Base-by-base conservation (phyloP, 2,329 filamentous ascomycete species). In the Bertia moriformis region DNA sequence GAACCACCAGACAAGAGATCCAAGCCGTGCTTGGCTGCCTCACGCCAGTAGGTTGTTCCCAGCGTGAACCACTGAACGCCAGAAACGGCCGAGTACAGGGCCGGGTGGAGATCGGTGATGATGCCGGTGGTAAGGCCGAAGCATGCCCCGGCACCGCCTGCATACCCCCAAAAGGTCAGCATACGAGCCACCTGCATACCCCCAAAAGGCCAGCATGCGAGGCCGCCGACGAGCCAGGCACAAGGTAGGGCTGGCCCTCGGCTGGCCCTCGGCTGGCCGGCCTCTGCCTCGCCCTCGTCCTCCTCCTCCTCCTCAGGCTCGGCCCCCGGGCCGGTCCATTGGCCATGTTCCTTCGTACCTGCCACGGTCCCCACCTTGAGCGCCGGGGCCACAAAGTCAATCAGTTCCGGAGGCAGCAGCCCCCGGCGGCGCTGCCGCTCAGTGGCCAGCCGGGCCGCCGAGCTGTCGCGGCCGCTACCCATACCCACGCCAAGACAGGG, bases 21-120 rank as follows among this genome's bases (percentile, higher is more conserved):
- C n/a, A n/a, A n/a, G n/a, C n/a, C n/a, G n/a, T n/a, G n/a, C n/a
- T n/a, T n/a, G n/a, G n/a, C n/a, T n/a, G n/a, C n/a, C 73, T 51
- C 64, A 78, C 81, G 78, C 68, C 78, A 89, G 54, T 79, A 95
- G 14, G 74, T 82, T 37, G 71, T 74, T 24, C 85, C 85, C 29
- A 93, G 68, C 32, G 73, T 69, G 57, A 85, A 85, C 73, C 84
- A 94, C 60, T 93, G 86, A 30, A 84, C 64, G 14, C 84, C 82
- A 17, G 80, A 78, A 27, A 78, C 69, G 12, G 80, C 48, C 0
- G 84, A 79, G 59, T 86, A 89, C 4, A 89, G 58, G 2, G 75
- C 67, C 3, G 83, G 78, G 13, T 71, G 73, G 17, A 65, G 67
- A 14, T 80, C 79, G 42, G 76, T 71, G 37, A 88, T 57, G 37